Evolutionary conservation across 2,329 filamentous ascomycete genomes (phyloP).

Genomic region (Hypoxylon sp.): DNA sequence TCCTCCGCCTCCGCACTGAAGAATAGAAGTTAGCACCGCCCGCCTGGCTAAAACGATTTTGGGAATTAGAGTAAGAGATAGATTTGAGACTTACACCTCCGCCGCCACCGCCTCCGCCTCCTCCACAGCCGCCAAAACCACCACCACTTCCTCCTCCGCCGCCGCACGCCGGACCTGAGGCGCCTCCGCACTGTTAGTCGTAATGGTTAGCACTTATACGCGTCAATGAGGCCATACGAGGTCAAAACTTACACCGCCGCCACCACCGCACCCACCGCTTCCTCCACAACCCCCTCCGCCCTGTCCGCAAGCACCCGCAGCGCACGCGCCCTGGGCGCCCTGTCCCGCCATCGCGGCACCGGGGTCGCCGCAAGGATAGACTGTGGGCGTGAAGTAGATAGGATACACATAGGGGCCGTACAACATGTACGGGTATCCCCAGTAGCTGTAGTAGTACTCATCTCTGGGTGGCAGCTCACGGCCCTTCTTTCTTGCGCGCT

Average conservation of each 20-base stretch:
- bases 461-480: slow-evolving; percentile 61
- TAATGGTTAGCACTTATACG: neutral
- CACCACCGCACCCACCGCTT: slow-evolving; percentile 53
- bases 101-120: slow-evolving; percentile 46
- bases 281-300: slow-evolving; percentile 41
- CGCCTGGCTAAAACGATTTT: neutral
- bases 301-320: slow-evolving; percentile 57
- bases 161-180: slow-evolving; percentile 48
- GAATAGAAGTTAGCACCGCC: slow-evolving; percentile 4
- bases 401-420: slow-evolving; percentile 55
- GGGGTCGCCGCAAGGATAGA: slow-evolving; percentile 62
- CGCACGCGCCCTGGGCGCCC: slow-evolving; percentile 47
- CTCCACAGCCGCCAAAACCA: slow-evolving; percentile 42
- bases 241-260: slow-evolving; percentile 27
- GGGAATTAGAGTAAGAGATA: neutral
- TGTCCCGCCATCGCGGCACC: slow-evolving; percentile 51
- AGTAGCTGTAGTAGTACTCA: slow-evolving; percentile 63
- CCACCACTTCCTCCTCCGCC: slow-evolving; percentile 41
- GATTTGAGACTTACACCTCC: slow-evolving; percentile 37
- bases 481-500: slow-evolving; percentile 64
- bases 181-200: slow-evolving; percentile 37
- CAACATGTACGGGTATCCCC: slow-evolving; percentile 59
- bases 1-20: slow-evolving; percentile 42
- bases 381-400: slow-evolving; percentile 59
- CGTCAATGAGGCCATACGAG: neutral